Percentiles rank a stretch among this genome's conserved stretches.
Conservation (phyloP, 441 rosid species). For the Geranium incanum region DNA sequence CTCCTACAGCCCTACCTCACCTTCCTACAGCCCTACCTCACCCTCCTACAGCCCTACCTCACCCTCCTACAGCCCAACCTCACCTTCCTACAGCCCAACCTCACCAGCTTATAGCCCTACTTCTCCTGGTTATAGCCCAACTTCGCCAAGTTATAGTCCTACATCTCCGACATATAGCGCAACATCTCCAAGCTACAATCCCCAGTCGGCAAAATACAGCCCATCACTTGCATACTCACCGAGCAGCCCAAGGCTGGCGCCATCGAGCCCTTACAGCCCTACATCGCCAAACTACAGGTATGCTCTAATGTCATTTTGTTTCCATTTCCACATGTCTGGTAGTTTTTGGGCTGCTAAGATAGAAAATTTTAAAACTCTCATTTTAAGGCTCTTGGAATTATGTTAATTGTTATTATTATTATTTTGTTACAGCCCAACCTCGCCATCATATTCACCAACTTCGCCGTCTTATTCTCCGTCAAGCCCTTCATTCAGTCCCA, state of each 20-base stretch:
- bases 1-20: slow-evolving; percentile 53
- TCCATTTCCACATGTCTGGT: neutral
- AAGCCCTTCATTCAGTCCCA: slow-evolving; percentile 86
- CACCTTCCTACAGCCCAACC: slow-evolving; percentile 77
- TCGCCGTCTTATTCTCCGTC: slow-evolving; percentile 94
- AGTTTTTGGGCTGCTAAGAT: neutral
- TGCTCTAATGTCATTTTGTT: neutral
- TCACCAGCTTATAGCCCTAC: slow-evolving; percentile 70
- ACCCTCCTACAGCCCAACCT: slow-evolving; percentile 71
- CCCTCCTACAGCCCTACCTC: slow-evolving; percentile 74
- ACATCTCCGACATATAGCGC: slow-evolving; percentile 43
- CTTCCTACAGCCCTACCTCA: slow-evolving; percentile 53
- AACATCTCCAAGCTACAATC: slow-evolving; percentile 74
- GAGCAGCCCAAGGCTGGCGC: slow-evolving; percentile 81
- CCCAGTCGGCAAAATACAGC: slow-evolving; percentile 72
- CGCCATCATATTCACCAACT: slow-evolving; percentile 91
- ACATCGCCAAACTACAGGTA: slow-evolving; percentile 90
- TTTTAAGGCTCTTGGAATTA: neutral
- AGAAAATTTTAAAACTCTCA: neutral
- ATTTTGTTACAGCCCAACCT: slow-evolving; percentile 63
- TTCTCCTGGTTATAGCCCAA: slow-evolving; percentile 52
- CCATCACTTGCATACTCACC: slow-evolving; percentile 90
- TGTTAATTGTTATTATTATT: neutral
- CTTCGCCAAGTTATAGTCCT: slow-evolving; percentile 40
- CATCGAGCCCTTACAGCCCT: slow-evolving; percentile 88